Evolutionary conservation across 441 rosid genomes (phyloP).

Genomic region (Erysimum pusillum): DNA sequence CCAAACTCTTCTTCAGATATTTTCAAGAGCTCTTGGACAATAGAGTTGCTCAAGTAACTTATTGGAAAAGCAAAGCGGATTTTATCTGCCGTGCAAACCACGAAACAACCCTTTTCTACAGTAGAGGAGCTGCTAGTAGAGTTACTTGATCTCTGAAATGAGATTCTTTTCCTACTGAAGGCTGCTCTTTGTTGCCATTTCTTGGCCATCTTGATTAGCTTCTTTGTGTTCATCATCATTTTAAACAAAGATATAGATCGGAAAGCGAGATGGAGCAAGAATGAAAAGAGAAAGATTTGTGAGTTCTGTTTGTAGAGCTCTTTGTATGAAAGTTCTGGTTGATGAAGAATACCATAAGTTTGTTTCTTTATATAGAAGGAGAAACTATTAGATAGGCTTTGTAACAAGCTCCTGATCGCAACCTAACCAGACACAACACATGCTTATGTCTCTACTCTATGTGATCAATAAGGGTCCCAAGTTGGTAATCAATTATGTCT

Average conservation of each 20-base stretch:
- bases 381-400: slow-evolving; percentile 21
- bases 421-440: slow-evolving; percentile 32
- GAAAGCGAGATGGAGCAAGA: neutral
- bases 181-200: slow-evolving; percentile 51
- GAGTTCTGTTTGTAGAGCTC: neutral
- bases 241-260: neutral
- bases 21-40: slow-evolving; percentile 50
- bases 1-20: slow-evolving; percentile 58
- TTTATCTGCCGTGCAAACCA: slow-evolving; percentile 1
- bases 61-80: slow-evolving; percentile 12
- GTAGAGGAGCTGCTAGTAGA: neutral
- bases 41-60: slow-evolving; percentile 23
- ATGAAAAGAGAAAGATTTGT: neutral
- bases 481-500: slow-evolving; percentile 17
- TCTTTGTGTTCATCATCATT: slow-evolving; percentile 49
- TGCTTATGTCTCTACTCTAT: slow-evolving; percentile 31
- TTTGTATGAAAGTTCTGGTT: slow-evolving; percentile 9
- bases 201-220: slow-evolving; percentile 52
- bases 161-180: slow-evolving; percentile 42
- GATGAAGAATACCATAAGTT: neutral
- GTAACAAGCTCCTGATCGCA: slow-evolving; percentile 10
- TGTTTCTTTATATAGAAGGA: slow-evolving; percentile 32
- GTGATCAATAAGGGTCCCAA: slow-evolving; percentile 33
- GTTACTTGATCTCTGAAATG: slow-evolving; percentile 22
- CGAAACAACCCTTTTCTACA: slow-evolving; percentile 14